Percentiles rank a stretch among this genome's conserved stretches.
These are phyloP conservation scores for Aspergillus hancockii DNA, from an alignment of 495 filamentous ascomycete genomes.

Conservation along the genomic window DNA sequence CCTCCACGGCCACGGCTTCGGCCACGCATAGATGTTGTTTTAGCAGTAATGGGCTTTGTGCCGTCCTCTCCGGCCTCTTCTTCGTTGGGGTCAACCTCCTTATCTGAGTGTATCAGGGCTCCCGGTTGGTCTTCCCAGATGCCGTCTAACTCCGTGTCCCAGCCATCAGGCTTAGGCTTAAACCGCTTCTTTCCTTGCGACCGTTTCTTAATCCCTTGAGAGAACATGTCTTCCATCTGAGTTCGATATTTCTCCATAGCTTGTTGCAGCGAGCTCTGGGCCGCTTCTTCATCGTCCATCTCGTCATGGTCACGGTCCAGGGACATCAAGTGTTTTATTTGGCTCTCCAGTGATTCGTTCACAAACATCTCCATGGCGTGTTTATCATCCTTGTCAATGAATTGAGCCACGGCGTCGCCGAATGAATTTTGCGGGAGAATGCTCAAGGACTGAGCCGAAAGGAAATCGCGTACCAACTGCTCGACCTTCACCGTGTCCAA, in stretches of 20 bases:
- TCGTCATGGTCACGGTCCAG: constrained; percentile 69
- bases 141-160: constrained; percentile 87
- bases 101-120: constrained; percentile 61
- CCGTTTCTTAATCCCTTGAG: constrained; percentile 63
- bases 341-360: constrained; percentile 70
- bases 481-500: constrained; percentile 84
- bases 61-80: constrained; percentile 50
- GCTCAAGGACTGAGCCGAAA: constrained; percentile 80
- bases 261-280: constrained; percentile 56
- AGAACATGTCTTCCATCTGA: constrained; percentile 71
- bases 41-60: constrained; percentile 26
- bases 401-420: constrained; percentile 89
- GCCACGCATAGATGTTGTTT: constrained; percentile 43
- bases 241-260: constrained; percentile 72
- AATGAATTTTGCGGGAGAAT: constrained; percentile 90
- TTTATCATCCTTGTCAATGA: constrained; percentile 94
- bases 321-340: constrained; percentile 70
- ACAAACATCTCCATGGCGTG: constrained; percentile 91
- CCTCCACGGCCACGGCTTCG: constrained; percentile 53
- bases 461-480: constrained; percentile 80
- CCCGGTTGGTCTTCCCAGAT: constrained; percentile 78
- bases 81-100: constrained; percentile 47
- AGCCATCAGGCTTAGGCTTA: constrained; percentile 75
- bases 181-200: constrained; percentile 60
- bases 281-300: constrained; percentile 60